Base-by-base conservation (phyloP, 768 basidiomycete species). In the Pholiota molesta region DNA sequence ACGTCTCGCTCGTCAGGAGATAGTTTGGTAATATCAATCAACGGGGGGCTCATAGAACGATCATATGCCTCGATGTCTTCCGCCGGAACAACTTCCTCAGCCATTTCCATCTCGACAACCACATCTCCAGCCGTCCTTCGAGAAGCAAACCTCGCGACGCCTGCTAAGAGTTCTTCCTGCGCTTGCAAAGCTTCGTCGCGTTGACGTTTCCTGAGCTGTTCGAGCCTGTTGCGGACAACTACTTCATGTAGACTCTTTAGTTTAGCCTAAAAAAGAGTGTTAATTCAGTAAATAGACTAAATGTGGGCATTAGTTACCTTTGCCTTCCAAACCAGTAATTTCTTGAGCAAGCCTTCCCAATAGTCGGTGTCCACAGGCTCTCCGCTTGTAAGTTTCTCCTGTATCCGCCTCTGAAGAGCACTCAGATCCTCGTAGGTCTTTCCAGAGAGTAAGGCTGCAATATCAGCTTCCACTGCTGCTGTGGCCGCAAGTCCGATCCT, bases 351-450 rank as follows among this genome's bases (percentile, higher is more conserved):
- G 52, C 87, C 83, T 75, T 99, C 97, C 97, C 97, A 99, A 72
- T 99, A 99, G 74, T 99, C 97, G 11, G 88, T 92, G 75, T 99
- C 97, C 37, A 99, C 85, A 2, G 95, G 95, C 75, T 98, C 96
- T 35, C 95, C 94, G 65, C 94, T 94, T 0, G 86, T 79, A 3
- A 99, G 84, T 74, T 99, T 99, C 55, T 83, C 83, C 70, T 95
- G 94, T 11, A 99, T 89, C 70, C 89, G 89, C 60, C 85, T 83
- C 74, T 99, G 97, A 52, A 99, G 80, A 31, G 83, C 83, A 26
- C 84, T 82, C 44, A 99, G 84, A 66, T 97, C 90, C 4, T 95
- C 89, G 62, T 94, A 90, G 5, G 90, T 84, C 77, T 98, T 96
- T 39, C 92, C 93, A 9, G 87, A 83, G 26, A 99, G 83, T 45